Conservation (phyloP, 345 rosid species). For the Balakata baccata region DNA sequence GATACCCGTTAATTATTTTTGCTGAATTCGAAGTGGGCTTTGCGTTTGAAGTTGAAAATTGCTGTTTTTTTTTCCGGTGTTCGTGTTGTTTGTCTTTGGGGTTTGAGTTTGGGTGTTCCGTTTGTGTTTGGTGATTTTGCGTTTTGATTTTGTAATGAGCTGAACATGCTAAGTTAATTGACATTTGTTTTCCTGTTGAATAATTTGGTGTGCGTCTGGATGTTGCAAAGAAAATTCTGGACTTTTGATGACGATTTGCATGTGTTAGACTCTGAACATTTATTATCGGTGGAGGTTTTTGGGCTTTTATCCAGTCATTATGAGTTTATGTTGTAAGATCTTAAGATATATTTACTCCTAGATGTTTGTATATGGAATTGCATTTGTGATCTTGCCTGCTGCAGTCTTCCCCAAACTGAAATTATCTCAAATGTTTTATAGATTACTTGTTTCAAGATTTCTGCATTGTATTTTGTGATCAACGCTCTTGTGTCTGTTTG, state of each 20-base stretch:
- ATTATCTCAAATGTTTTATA: background rate
- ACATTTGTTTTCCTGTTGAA: slow-evolving; percentile 17
- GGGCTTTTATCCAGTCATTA: slow-evolving; percentile 6
- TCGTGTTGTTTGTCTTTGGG: background rate
- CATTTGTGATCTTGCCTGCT: background rate
- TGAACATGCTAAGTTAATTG: slow-evolving; percentile 32
- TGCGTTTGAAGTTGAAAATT: slow-evolving; percentile 11
- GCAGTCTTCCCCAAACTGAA: background rate
- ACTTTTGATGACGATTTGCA: background rate
- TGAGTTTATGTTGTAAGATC: background rate
- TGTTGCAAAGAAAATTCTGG: background rate
- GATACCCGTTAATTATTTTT: slow-evolving; percentile 12
- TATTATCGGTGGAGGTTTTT: background rate
- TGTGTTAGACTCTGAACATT: background rate
- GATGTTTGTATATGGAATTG: background rate
- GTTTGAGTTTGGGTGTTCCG: slow-evolving; percentile 16
- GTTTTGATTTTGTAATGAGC: slow-evolving; percentile 1
- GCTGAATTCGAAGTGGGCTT: slow-evolving; percentile 24
- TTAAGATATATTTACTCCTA: background rate
- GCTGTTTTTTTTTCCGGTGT: slow-evolving; percentile 7
- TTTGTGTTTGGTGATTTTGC: slow-evolving; percentile 1
- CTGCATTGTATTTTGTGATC: background rate
- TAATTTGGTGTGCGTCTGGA: background rate
- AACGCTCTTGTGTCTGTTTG: background rate
- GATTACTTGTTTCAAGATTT: background rate